Base-by-base conservation (phyloP, 108 stramenopile genomes). In the Fragilaria radians region DNA sequence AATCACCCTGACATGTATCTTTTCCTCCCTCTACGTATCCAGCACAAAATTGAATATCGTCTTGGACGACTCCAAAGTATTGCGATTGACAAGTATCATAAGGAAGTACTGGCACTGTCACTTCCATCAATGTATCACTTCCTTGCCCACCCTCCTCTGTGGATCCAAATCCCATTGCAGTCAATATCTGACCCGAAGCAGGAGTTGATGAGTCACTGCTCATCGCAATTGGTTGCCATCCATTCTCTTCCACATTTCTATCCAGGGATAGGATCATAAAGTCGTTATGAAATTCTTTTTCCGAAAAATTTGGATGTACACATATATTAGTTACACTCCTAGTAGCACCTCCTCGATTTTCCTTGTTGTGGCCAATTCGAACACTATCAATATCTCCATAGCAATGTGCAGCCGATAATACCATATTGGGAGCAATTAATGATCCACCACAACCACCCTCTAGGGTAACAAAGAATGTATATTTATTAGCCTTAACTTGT, bases 1-100 rank as follows among this genome's bases (percentile, higher is more conserved):
- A 68, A 28, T 79, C 82, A 7, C 82, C 82, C 54, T 83, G 78
- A 42, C 82, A 83, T 0, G 72, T 57, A 51, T 79, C 82, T 34
- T 72, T 59, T 11, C 68, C 68, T 11, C 57, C 62, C 0, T 14
- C 49, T 0, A 56, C 17, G 28, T 62, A 59, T 22, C 63, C 66
- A 9, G 80, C 73, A 50, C 80, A 82, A 24, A 82, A 42, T 76
- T 66, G 66, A 9, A n/a, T 50, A 36, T 67, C 49, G 3, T 58
- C 66, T 9, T 55, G 34, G 42, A 74, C 61, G 2, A 52, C 61
- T 29, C 49, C 57, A 0, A 58, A 33, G 45, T 75, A 68, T 9
- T 5, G 46, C 9, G 57, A 21, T 5, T 46, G 21, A 29, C 66
- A 78, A 21, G 22, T 33, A 0, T n/a, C 54, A 55, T 54, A 54